phyloP scores from a whole-genome alignment of 2,329 filamentous ascomycete species.

The Colletotrichum camelliae region DNA sequence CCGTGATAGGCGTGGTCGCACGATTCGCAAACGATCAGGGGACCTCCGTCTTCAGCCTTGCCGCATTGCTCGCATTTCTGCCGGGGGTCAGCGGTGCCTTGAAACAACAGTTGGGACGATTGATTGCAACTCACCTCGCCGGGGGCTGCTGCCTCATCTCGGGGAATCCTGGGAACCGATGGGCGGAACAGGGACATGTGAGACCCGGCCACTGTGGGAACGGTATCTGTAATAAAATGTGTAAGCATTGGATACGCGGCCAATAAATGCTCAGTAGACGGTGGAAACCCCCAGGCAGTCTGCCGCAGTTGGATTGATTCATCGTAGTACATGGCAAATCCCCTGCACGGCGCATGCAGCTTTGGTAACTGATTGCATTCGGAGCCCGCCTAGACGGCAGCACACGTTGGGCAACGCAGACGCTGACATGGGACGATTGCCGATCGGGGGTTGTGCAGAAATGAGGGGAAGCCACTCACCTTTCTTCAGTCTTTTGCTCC shows the following conservation, averaged over 20 bases:
- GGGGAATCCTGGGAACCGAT: constrained; percentile 70
- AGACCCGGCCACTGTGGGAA: constrained; percentile 90
- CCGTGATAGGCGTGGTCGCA: constrained; percentile 91
- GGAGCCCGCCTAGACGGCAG: not conserved
- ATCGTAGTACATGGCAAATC: constrained; percentile 22
- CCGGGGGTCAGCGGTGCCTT: constrained; percentile 23
- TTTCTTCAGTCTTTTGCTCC: constrained; percentile 94
- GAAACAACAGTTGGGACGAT: not conserved
- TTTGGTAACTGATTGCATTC: not conserved
- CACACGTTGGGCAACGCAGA: not conserved
- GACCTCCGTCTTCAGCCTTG: constrained; percentile 73
- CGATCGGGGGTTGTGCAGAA: not conserved
- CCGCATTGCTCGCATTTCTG: constrained; percentile 88
- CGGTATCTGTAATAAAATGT: constrained; percentile 52
- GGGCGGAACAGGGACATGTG: constrained; percentile 96
- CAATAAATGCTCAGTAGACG: not conserved
- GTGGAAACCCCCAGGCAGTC: not conserved
- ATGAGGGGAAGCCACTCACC: constrained; percentile 31
- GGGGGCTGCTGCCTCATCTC: constrained; percentile 53
- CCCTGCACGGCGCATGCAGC: constrained; percentile 18
- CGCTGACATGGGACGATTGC: constrained; percentile 2
- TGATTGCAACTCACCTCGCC: constrained; percentile 43
- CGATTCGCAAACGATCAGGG: constrained; percentile 84
- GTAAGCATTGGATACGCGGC: constrained; percentile 17
- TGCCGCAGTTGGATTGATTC: not conserved